Conservation (phyloP, 352 stramenopile genomes). For the Hyphochytrium catenoides region DNA sequence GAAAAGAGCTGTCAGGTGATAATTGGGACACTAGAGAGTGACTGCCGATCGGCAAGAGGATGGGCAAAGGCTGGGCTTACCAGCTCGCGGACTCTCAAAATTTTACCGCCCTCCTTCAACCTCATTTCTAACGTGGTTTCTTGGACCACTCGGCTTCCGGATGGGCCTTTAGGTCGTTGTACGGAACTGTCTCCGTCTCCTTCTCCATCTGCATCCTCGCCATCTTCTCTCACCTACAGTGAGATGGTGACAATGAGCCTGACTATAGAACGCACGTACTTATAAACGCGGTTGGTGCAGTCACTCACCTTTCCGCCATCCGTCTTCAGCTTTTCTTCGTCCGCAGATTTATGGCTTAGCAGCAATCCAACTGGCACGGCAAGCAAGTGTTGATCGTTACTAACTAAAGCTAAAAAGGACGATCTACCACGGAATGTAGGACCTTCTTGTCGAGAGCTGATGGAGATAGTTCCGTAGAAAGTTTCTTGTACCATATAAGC, state of each 20-base stretch:
- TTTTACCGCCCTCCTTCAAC: slow-evolving; percentile 28
- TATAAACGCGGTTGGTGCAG: slow-evolving; percentile 13
- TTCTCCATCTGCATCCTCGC: slow-evolving; percentile 25
- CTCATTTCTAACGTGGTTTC: slow-evolving; percentile 48
- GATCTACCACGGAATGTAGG: neutral
- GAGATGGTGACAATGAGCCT: too few relatives aligned
- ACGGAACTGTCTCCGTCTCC: slow-evolving; percentile 7
- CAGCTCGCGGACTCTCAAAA: slow-evolving; percentile 38
- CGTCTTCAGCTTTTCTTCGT: slow-evolving; percentile 37
- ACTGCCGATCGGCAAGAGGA: neutral
- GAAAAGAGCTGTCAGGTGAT: neutral
- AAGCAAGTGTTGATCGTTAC: neutral
- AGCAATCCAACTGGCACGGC: slow-evolving; percentile 35
- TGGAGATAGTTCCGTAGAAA: neutral
- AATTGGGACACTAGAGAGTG: neutral
- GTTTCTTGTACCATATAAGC: neutral
- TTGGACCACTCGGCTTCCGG: slow-evolving; percentile 21
- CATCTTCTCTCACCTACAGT: slow-evolving; percentile 5
- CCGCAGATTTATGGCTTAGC: slow-evolving; percentile 43
- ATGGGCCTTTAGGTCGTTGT: slow-evolving; percentile 13
- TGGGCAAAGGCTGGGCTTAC: too few relatives aligned
- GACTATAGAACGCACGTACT: too few relatives aligned
- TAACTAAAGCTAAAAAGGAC: neutral
- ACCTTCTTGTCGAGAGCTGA: too few relatives aligned
- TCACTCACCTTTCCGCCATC: slow-evolving; percentile 40